Conservation (phyloP, 768 basidiomycete genomes). For the Cystofilobasidium bisporidii region DNA sequence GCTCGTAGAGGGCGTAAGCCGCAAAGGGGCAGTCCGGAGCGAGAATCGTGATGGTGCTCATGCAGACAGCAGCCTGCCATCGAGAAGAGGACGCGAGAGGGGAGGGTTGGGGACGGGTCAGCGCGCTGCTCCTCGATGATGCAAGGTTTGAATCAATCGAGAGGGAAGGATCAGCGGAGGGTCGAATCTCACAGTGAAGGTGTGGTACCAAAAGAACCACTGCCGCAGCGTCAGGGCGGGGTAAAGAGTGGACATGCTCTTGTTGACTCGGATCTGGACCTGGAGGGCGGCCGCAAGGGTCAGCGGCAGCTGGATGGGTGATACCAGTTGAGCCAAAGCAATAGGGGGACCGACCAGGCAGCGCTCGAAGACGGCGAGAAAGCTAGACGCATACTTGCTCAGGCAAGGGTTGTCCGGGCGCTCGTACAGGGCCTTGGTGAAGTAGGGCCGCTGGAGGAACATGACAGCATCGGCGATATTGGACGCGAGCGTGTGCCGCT, state of each 20-base stretch:
- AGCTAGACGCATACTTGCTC: too few relatives aligned
- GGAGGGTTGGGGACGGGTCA: too few relatives aligned
- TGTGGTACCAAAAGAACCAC: slow-evolving; percentile 3
- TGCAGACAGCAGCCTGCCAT: slow-evolving; percentile 1
- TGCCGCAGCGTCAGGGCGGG: neutral
- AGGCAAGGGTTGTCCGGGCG: too few relatives aligned
- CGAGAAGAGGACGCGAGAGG: too few relatives aligned
- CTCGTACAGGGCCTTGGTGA: too few relatives aligned
- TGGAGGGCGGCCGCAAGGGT: neutral
- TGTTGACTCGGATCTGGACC: neutral
- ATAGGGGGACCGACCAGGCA: neutral
- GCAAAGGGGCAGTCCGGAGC: neutral
- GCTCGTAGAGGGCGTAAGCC: neutral
- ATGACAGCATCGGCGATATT: too few relatives aligned
- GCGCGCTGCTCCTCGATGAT: too few relatives aligned
- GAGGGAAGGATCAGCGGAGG: neutral
- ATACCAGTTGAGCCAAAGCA: neutral
- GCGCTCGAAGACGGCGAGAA: too few relatives aligned
- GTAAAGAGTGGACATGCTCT: neutral
- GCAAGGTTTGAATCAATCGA: too few relatives aligned
- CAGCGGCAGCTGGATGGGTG: neutral
- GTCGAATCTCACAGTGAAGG: neutral
- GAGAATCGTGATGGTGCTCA: slow-evolving; percentile 8
- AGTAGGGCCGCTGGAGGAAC: too few relatives aligned
- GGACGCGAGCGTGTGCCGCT: neutral